These are phyloP conservation scores for Zasmidium citrigriseum DNA, from an alignment of 2,329 filamentous ascomycete species.

Conservation along the genomic window DNA sequence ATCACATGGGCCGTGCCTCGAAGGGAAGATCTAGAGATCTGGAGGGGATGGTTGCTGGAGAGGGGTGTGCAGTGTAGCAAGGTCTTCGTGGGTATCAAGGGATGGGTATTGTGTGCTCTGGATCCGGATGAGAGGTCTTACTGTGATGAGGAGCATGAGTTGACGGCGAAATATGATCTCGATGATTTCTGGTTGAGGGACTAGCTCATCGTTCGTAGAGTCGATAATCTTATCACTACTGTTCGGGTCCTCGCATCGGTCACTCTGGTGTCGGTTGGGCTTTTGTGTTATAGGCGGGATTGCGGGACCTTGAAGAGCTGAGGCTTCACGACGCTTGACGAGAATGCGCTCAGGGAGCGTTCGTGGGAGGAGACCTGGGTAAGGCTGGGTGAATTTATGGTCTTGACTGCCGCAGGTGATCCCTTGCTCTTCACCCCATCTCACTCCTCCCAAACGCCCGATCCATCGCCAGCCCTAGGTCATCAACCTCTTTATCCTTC, in stretches of 20 bases:
- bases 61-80: background rate
- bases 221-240: background rate
- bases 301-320: too few species aligned
- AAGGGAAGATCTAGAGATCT: background rate
- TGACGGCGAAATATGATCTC: background rate
- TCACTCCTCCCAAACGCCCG: conserved; percentile 37
- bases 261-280: too few species aligned
- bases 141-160: background rate
- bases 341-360: too few species aligned
- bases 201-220: too few species aligned
- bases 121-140: background rate
- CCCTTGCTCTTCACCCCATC: conserved; percentile 24
- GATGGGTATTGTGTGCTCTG: background rate
- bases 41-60: background rate
- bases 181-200: conserved; percentile 1
- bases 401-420: too few species aligned
- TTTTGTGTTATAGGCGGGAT: too few species aligned
- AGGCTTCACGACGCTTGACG: too few species aligned
- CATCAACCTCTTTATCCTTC: conserved; percentile 29
- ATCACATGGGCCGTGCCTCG: background rate
- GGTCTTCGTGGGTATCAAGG: background rate
- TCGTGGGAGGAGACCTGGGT: too few species aligned
- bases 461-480: conserved; percentile 39
- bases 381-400: too few species aligned
- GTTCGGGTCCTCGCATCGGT: too few species aligned